A percentile compares a stretch with the other conserved stretches of the same genome.
These are phyloP conservation scores for Acer saccharum DNA, from an alignment of 345 rosid genomes.

Conservation along the genomic window DNA sequence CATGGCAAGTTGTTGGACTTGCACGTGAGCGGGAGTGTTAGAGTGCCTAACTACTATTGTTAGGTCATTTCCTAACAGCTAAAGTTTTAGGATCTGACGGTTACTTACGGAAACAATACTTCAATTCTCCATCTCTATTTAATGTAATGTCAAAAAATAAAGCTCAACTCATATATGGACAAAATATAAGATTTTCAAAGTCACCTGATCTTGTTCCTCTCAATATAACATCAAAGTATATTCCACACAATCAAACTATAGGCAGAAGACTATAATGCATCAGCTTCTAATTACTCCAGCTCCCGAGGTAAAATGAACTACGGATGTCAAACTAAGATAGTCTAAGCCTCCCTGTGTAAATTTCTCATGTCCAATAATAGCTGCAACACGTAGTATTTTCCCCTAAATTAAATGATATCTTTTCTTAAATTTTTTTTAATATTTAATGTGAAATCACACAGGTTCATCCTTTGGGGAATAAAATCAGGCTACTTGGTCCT, in stretches of 20 bases:
- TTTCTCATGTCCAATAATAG: not conserved
- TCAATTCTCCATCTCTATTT: not conserved
- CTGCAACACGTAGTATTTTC: not conserved
- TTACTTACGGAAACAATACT: not conserved
- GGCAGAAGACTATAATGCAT: not conserved
- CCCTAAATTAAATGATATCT: no score
- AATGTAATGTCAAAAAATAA: not conserved
- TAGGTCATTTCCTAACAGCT: not conserved
- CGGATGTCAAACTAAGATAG: not conserved
- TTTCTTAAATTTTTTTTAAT: no score
- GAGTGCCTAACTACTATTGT: not conserved
- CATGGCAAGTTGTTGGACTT: not conserved
- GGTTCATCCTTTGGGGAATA: not conserved
- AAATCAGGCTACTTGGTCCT: not conserved
- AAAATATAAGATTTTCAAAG: not conserved
- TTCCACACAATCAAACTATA: not conserved
- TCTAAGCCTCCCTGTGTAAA: not conserved
- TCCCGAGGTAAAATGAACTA: not conserved
- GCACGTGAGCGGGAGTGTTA: not conserved
- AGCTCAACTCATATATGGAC: not conserved
- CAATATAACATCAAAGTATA: not conserved
- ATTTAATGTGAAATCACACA: not conserved
- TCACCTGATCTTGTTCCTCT: not conserved
- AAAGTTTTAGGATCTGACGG: not conserved
- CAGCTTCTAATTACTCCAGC: not conserved